These are phyloP conservation scores for Paraphoma sp. DNA, from an alignment of 2,329 filamentous ascomycete genomes.

Conservation along the genomic window DNA sequence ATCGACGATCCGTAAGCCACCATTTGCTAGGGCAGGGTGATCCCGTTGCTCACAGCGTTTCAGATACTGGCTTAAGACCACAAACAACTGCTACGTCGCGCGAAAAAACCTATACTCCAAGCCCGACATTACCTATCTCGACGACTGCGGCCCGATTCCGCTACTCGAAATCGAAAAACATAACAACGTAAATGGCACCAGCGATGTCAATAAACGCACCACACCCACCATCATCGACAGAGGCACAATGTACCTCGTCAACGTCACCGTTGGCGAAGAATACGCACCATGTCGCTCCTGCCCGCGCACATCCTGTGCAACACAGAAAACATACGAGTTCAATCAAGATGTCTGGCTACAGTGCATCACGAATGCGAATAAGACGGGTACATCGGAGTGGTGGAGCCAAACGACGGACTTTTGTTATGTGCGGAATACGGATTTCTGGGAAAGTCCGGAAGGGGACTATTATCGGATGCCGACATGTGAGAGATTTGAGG, in stretches of 20 bases:
- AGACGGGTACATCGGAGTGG: slow-evolving; percentile 16
- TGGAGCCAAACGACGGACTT: slow-evolving; percentile 41
- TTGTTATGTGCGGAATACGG: slow-evolving; percentile 34
- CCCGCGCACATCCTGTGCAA: slow-evolving; percentile 17
- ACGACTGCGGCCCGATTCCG: slow-evolving; percentile 38
- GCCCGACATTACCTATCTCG: slow-evolving; percentile 31
- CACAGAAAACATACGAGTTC: slow-evolving; percentile 26
- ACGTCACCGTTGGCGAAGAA: slow-evolving; percentile 39
- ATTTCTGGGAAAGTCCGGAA: slow-evolving; percentile 34
- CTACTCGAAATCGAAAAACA: slow-evolving; percentile 28
- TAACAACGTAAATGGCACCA: slow-evolving; percentile 31
- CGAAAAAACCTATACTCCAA: slow-evolving; percentile 30
- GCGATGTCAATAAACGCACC: slow-evolving; percentile 22
- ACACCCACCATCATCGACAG: neutral
- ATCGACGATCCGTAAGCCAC: slow-evolving; percentile 35
- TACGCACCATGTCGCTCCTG: slow-evolving; percentile 32
- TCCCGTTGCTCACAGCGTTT: neutral
- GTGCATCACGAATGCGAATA: slow-evolving; percentile 17
- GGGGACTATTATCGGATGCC: slow-evolving; percentile 34
- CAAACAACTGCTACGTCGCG: slow-evolving; percentile 41
- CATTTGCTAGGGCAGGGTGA: neutral
- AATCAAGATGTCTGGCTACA: slow-evolving; percentile 35
- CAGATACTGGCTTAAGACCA: slow-evolving; percentile 39
- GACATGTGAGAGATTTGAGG: slow-evolving; percentile 14
- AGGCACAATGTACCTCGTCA: slow-evolving; percentile 30